These are phyloP conservation scores for Phytophthora sp. DNA, from an alignment of 352 stramenopile species.

Conservation along the genomic window DNA sequence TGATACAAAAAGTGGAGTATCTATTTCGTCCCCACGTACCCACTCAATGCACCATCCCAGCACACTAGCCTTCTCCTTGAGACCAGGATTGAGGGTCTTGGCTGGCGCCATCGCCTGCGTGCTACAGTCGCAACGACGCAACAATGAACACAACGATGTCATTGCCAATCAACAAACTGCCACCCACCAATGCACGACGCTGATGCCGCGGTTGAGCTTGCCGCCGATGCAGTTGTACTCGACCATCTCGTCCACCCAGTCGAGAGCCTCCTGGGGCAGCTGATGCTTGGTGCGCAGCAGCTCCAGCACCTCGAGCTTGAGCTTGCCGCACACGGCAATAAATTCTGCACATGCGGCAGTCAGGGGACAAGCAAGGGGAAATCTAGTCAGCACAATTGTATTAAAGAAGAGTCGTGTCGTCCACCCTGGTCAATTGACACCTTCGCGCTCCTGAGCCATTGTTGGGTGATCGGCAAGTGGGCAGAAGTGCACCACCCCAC, in stretches of 20 bases:
- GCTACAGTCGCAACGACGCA: conserved; percentile 35
- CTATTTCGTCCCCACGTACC: conserved; percentile 42
- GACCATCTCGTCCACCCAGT: conserved; percentile 86
- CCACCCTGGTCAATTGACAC: conserved; percentile 11
- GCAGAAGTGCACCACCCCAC: conserved; percentile 7
- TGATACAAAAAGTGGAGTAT: too few relatives aligned
- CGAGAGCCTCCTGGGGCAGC: conserved; percentile 80
- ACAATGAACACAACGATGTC: background rate
- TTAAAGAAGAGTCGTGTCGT: background rate
- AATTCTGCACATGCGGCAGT: conserved; percentile 60
- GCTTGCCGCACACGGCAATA: conserved; percentile 66
- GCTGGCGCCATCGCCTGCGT: conserved; percentile 62
- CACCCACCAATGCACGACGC: conserved; percentile 90
- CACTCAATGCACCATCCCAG: conserved; percentile 99
- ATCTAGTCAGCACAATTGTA: background rate
- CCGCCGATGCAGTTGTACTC: conserved; percentile 98
- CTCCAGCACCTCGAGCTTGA: conserved; percentile 83
- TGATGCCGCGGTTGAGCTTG: conserved; percentile 98
- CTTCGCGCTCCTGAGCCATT: conserved; percentile 49
- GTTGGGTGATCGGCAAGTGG: conserved; percentile 27
- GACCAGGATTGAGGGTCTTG: conserved; percentile 61
- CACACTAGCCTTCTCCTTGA: conserved; percentile 89
- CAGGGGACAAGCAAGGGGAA: too few relatives aligned
- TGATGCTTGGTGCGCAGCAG: conserved; percentile 64
- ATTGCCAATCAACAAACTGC: background rate